A percentile compares a stretch with the other conserved stretches of the same genome.
phyloP scores from a whole-genome alignment of 257 asterid species.

The Nyctanthes arbortristis region DNA sequence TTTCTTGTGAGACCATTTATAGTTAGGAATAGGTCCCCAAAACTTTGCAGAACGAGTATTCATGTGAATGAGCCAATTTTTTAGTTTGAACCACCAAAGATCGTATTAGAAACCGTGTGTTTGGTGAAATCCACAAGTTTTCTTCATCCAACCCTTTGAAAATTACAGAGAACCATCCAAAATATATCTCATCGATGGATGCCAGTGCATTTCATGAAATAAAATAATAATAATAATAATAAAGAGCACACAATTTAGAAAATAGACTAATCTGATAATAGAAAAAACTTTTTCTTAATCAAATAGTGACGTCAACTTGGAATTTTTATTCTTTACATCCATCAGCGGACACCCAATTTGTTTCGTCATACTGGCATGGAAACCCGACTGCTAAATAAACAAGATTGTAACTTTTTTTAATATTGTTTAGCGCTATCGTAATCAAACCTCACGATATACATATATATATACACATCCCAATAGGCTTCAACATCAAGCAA shows the following conservation, averaged over 20 bases:
- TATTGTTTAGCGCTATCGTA: no score
- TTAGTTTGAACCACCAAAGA: slow-evolving; percentile 31
- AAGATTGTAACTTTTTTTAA: no score
- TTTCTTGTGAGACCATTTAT: slow-evolving; percentile 9
- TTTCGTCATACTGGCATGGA: no score
- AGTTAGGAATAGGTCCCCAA: slow-evolving; percentile 31
- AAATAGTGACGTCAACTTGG: slow-evolving; percentile 7
- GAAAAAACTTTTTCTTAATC: slow-evolving; percentile 4
- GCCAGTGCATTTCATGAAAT: background rate
- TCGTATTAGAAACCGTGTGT: slow-evolving; percentile 46
- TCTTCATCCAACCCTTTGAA: slow-evolving; percentile 30
- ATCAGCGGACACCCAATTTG: background rate
- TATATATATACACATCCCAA: no score
- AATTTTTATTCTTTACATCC: no score
- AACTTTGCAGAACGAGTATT: slow-evolving; percentile 16
- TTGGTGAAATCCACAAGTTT: slow-evolving; percentile 62
- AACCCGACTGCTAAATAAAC: no score
- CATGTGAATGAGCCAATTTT: slow-evolving; percentile 28
- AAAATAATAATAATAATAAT: background rate
- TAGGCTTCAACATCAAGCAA: no score
- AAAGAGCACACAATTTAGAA: background rate
- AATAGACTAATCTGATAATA: background rate
- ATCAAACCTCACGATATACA: background rate
- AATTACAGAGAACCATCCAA: background rate
- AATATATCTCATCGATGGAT: background rate